Base-by-base conservation (phyloP, 2,329 filamentous ascomycete species). In the Alternaria burnsii region DNA sequence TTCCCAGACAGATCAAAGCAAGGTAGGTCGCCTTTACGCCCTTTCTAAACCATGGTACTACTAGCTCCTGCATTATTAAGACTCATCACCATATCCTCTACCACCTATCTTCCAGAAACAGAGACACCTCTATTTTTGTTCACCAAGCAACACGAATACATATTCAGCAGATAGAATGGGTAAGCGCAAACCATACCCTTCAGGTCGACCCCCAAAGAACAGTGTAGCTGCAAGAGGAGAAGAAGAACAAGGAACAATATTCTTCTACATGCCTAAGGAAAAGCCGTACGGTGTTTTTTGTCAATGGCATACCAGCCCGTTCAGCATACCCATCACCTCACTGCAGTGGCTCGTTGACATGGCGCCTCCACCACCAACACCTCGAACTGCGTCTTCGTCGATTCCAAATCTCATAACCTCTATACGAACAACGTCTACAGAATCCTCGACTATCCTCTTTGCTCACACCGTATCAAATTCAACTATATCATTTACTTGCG, bases 251-350 rank as follows among this genome's bases (percentile, higher is more conserved):
- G 46, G 46, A 26, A 50, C 46, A 24, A 48, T 66, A 3, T 66
- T 62, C 58, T 69, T 72, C 62, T 72, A 72, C 56, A 34, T 63
- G 26, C 67, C 67, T 1, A 77, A 79, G 4, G 78, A 84, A 51
- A 66, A 73, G 0, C 67, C 74, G 9, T 76, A 80, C 12, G 84
- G 83, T 36, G 83, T 80, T 71, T 80, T 87, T 54, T 86, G 82
- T 1, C 85, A 88, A 71, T 87, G 85, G 85, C 83, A 84, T 64
- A 66, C 73, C 30, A 81, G 76, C 20, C 76, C 79, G 14, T 86
- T 86, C 67, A 76, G 58, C 38, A 79, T 81, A 53, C 78, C 79
- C 5, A 57, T 44, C 1, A 14, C 52, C 2, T 65, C 59, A 4
- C 52, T 68, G 0, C 16, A 38, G 9, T 67, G 62, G 57, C 55